Evolutionary conservation across 352 stramenopile genomes (phyloP).

Genomic region (Thraustotheca clavata): DNA sequence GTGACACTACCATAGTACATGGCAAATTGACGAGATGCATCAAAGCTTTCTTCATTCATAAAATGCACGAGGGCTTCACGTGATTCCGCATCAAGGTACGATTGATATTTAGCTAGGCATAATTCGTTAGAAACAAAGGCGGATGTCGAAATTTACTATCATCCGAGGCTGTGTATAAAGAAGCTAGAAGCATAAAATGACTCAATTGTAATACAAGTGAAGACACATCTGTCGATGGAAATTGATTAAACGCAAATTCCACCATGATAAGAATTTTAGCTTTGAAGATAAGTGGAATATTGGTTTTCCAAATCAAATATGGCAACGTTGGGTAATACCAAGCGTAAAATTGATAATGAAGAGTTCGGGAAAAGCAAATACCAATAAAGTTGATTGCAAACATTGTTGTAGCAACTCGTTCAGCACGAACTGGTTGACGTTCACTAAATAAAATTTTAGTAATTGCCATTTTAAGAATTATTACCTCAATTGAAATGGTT

Average conservation of each 20-base stretch:
- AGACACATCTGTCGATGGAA: constrained; percentile 86
- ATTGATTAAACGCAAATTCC: constrained; percentile 95
- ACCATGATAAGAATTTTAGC: constrained; percentile 73
- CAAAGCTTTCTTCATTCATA: constrained; percentile 69
- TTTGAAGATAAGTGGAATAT: constrained; percentile 73
- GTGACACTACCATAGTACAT: constrained; percentile 80
- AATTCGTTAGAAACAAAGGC: constrained; percentile 35
- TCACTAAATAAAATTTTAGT: constrained; percentile 25
- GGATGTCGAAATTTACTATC: background rate
- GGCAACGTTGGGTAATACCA: constrained; percentile 96
- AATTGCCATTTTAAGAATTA: background rate
- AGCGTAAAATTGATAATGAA: constrained; percentile 98
- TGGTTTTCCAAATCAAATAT: constrained; percentile 89
- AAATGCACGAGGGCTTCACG: constrained; percentile 56
- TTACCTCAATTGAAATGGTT: constrained; percentile 34
- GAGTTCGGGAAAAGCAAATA: constrained; percentile 92
- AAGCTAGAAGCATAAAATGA: constrained; percentile 73
- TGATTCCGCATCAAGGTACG: constrained; percentile 71
- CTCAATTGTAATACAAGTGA: constrained; percentile 90
- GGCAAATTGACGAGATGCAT: constrained; percentile 58
- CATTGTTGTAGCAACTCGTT: constrained; percentile 78
- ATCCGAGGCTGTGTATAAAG: constrained; percentile 11
- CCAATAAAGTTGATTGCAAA: constrained; percentile 95
- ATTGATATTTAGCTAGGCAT: constrained; percentile 45
- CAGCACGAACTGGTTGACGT: constrained; percentile 68